Evolutionary conservation across 768 basidiomycete genomes (phyloP).

Genomic region (Trametes cingulata): DNA sequence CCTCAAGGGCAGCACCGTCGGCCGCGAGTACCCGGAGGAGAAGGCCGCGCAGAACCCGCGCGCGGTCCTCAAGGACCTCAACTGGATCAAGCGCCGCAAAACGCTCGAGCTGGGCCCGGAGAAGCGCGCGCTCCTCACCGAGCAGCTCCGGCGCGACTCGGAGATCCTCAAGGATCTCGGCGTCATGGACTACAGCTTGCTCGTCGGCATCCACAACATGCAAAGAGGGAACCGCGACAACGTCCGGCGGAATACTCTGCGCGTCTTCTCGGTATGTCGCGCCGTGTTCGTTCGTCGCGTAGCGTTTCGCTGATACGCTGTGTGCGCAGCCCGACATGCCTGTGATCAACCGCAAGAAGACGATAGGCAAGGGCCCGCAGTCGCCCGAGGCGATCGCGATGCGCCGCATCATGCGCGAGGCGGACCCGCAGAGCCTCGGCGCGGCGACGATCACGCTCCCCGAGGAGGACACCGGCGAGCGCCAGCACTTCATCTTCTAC

Average conservation of each 20-base stretch:
- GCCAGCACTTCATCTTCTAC: constrained; percentile 86
- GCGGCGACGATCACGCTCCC: constrained; percentile 52
- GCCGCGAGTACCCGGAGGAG: constrained; percentile 84
- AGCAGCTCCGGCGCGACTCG: constrained; percentile 86
- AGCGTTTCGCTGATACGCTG: neutral
- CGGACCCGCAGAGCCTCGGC: constrained; percentile 74
- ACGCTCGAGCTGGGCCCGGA: constrained; percentile 92
- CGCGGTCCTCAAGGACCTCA: constrained; percentile 93
- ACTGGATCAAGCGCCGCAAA: constrained; percentile 86
- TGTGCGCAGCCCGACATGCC: constrained; percentile 67
- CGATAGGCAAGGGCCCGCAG: constrained; percentile 53
- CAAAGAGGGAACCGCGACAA: constrained; percentile 90
- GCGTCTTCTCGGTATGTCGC: constrained; percentile 81
- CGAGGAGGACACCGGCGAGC: constrained; percentile 59
- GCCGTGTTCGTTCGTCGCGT: constrained; percentile 13
- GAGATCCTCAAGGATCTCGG: constrained; percentile 79
- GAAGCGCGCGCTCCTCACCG: constrained; percentile 86
- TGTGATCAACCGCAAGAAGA: constrained; percentile 59
- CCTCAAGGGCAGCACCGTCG: constrained; percentile 92
- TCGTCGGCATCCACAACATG: constrained; percentile 94
- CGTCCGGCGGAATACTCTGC: constrained; percentile 84
- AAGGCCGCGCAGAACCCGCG: constrained; percentile 75
- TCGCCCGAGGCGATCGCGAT: constrained; percentile 80
- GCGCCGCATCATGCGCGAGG: constrained; percentile 81
- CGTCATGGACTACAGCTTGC: constrained; percentile 96